phyloP scores from a whole-genome alignment of 805 yeast species.

The Lipomyces yamanashiensis region DNA sequence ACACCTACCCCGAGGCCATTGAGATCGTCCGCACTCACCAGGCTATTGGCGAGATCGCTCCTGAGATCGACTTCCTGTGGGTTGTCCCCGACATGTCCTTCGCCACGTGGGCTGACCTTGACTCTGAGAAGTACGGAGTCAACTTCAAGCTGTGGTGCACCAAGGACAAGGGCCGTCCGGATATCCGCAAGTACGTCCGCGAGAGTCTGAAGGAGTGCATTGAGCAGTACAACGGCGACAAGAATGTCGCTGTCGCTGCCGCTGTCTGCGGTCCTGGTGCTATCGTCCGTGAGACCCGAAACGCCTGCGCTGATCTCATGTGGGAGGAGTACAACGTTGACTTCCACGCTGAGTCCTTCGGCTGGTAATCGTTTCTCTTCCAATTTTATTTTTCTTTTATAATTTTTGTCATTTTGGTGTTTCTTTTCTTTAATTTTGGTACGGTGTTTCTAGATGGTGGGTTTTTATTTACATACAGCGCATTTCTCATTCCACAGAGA shows the following conservation, averaged over 20 bases:
- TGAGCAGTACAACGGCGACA: slow-evolving; percentile 30
- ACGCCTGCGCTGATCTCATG: slow-evolving; percentile 39
- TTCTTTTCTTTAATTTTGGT: slow-evolving; percentile 11
- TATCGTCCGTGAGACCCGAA: slow-evolving; percentile 40
- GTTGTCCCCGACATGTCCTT: slow-evolving; percentile 41
- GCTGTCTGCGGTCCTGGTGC: slow-evolving; percentile 44
- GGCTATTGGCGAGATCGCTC: slow-evolving; percentile 28
- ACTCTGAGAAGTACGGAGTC: slow-evolving; percentile 34
- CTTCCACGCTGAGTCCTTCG: slow-evolving; percentile 43
- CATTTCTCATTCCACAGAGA: background rate
- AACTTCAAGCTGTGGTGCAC: slow-evolving; percentile 42
- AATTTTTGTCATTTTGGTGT: slow-evolving; percentile 4
- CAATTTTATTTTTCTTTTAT: background rate
- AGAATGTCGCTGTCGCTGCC: slow-evolving; percentile 36
- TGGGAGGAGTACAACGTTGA: slow-evolving; percentile 39
- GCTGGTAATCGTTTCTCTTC: slow-evolving; percentile 38
- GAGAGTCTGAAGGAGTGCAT: slow-evolving; percentile 29
- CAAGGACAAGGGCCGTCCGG: slow-evolving; percentile 42
- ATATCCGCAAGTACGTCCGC: slow-evolving; percentile 35
- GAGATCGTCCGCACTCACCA: slow-evolving; percentile 28
- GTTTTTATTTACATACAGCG: slow-evolving; percentile 2
- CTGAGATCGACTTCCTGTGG: slow-evolving; percentile 42
- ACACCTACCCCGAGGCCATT: slow-evolving; percentile 41
- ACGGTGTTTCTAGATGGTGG: slow-evolving; percentile 17
- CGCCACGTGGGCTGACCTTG: slow-evolving; percentile 40